phyloP scores from a whole-genome alignment of 345 rosid genomes.

The Eucalyptus shirleyi region DNA sequence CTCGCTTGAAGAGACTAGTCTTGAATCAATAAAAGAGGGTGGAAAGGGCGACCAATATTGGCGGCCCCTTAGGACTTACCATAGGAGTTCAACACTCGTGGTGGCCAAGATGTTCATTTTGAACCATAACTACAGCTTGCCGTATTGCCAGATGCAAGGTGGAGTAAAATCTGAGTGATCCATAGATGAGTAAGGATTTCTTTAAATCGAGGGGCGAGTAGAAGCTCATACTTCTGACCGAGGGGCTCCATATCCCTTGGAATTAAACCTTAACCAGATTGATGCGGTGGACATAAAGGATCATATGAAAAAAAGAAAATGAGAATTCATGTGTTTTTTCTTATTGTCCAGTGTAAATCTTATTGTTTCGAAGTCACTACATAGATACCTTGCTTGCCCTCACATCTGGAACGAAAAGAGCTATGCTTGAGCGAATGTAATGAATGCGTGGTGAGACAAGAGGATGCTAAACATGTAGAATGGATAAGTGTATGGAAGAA shows the following conservation, averaged over 20 bases:
- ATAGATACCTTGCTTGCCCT: neutral
- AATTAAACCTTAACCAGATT: neutral
- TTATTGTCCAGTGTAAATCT: neutral
- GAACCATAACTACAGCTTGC: accelerated
- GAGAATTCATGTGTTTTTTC: no score
- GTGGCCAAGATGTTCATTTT: no score
- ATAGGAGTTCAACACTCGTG: no score
- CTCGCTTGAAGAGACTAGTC: no score
- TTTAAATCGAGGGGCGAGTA: neutral
- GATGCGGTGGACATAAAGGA: neutral
- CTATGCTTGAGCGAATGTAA: neutral
- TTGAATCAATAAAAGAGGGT: no score
- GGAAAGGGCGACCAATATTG: no score
- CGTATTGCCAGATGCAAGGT: neutral
- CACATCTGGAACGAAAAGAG: neutral
- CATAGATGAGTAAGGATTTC: no score
- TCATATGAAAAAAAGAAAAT: accelerated
- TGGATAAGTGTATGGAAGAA: neutral
- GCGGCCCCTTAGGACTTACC: no score
- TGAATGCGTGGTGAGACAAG: neutral
- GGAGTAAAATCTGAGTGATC: neutral
- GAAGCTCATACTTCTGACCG: neutral
- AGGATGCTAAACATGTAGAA: neutral
- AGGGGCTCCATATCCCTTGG: neutral
- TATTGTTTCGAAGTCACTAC: neutral